These are phyloP conservation scores for Candida maesae DNA, from an alignment of 805 yeast genomes.

Conservation along the genomic window DNA sequence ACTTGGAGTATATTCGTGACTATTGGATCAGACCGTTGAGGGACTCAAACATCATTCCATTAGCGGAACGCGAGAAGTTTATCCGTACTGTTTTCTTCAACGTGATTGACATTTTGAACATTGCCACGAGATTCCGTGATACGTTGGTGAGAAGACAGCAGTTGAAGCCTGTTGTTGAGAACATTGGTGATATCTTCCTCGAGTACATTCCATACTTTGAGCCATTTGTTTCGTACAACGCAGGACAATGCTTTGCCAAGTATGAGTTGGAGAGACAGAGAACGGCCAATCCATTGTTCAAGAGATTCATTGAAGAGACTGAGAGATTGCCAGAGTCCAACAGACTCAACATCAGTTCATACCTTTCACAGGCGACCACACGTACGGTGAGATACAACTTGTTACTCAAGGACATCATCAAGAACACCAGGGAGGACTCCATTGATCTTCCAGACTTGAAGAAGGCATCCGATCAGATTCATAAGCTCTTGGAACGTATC, in stretches of 20 bases:
- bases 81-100: constrained; percentile 90
- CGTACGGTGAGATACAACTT: constrained; percentile 94
- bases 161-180: constrained; percentile 76
- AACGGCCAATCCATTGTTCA: constrained; percentile 83
- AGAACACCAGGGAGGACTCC: constrained; percentile 74
- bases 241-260: constrained; percentile 91
- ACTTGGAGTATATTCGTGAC: constrained; percentile 87
- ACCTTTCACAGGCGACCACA: constrained; percentile 91
- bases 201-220: constrained; percentile 84
- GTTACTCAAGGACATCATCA: constrained; percentile 74
- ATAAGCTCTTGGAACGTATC: constrained; percentile 64
- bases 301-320: constrained; percentile 89
- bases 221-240: constrained; percentile 90
- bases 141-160: constrained; percentile 85
- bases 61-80: constrained; percentile 83
- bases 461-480: constrained; percentile 71
- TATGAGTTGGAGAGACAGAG: constrained; percentile 94
- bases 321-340: constrained; percentile 81
- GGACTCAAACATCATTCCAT: constrained; percentile 83
- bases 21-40: constrained; percentile 90
- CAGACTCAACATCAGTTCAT: constrained; percentile 88
- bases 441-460: constrained; percentile 56
- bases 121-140: constrained; percentile 83
- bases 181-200: constrained; percentile 82
- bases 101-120: constrained; percentile 78